Conservation (phyloP, 345 rosid species). For the Pugionium cornutum region DNA sequence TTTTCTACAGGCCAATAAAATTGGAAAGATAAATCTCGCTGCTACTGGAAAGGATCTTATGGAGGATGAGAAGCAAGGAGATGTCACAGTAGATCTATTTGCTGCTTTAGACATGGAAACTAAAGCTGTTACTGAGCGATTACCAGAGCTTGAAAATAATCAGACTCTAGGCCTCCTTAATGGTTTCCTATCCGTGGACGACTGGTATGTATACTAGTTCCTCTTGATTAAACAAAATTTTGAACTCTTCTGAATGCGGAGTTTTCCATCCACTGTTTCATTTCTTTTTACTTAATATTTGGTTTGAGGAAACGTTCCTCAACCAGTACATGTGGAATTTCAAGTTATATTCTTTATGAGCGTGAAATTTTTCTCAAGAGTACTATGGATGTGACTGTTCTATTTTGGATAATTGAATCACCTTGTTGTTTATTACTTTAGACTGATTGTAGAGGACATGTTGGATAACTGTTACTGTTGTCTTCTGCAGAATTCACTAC, state of each 20-base stretch:
- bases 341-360: slow-evolving; percentile 20
- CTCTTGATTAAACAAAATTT: background rate
- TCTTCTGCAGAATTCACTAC: slow-evolving; percentile 6
- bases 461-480: slow-evolving; percentile 20
- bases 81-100: slow-evolving; percentile 86
- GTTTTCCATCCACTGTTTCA: slow-evolving; percentile 16
- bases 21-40: slow-evolving; percentile 97
- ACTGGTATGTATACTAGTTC: slow-evolving; percentile 60
- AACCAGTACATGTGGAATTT: slow-evolving; percentile 24
- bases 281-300: slow-evolving; percentile 20
- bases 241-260: slow-evolving; percentile 18
- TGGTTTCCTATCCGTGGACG: slow-evolving; percentile 96
- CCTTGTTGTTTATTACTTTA: slow-evolving; percentile 20
- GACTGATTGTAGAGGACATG: slow-evolving; percentile 10
- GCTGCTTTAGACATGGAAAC: slow-evolving; percentile 90
- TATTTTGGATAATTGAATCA: slow-evolving; percentile 6
- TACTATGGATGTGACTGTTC: slow-evolving; percentile 8
- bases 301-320: slow-evolving; percentile 4
- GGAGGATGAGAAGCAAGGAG: slow-evolving; percentile 99
- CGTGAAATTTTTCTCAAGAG: slow-evolving; percentile 11
- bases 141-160: slow-evolving; percentile 76
- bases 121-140: slow-evolving; percentile 80
- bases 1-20: slow-evolving; percentile 80
- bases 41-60: slow-evolving; percentile 99
- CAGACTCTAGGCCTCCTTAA: slow-evolving; percentile 89